Base-by-base conservation (phyloP, 2,329 filamentous ascomycete species). In the Colletotrichum noveboracense region DNA sequence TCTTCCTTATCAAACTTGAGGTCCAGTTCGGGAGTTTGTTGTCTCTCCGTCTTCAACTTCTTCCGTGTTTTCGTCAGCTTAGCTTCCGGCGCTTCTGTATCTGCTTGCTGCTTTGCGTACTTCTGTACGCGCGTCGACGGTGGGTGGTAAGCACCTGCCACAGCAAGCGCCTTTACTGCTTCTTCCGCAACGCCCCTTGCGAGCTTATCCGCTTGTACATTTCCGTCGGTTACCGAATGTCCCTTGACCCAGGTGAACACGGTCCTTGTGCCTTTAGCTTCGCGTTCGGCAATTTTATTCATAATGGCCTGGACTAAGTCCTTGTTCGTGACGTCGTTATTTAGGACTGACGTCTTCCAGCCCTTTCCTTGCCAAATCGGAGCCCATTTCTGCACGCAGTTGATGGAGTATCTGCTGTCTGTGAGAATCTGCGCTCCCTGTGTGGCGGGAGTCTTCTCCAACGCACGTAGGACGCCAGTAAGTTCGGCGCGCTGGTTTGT, bases 401-500 rank as follows among this genome's bases (percentile, higher is more conserved):
- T 93, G 84, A 98, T 98, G 2, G 95, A 91, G 85, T 98, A 98
- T 80, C 93, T 93, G 84, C 94, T 97, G 85, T 99, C 97, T n/a
- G 93, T 96, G 82, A 93, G 90, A 78, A 99, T 97, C 72, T 93
- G 90, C 14, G 97, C 90, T 75, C 92, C 88, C 73, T 94, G 90
- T 74, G 93, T 88, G 18, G 90, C 85, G 1, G 94, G 93, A 3
- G 93, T 92, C 61, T 93, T 91, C 80, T 98, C 92, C 26, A 98
- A 88, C 1, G 96, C 96, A 73, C 96, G 94, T 34, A 95, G 88
- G 77, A 98, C 94, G 9, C 96, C 97, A 28, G 94, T 96, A 74
- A 99, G 88, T 86, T 99, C 97, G n/a, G 96, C 97, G 5, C 97
- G 94, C 84, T 98, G 95, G 83, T 99, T 99, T 1, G 97, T 98